Evolutionary conservation across 2,329 filamentous ascomycete genomes (phyloP), one percentile per base, ranked within the genome.

Genomic region (Camptophora hylomeconis): DNA sequence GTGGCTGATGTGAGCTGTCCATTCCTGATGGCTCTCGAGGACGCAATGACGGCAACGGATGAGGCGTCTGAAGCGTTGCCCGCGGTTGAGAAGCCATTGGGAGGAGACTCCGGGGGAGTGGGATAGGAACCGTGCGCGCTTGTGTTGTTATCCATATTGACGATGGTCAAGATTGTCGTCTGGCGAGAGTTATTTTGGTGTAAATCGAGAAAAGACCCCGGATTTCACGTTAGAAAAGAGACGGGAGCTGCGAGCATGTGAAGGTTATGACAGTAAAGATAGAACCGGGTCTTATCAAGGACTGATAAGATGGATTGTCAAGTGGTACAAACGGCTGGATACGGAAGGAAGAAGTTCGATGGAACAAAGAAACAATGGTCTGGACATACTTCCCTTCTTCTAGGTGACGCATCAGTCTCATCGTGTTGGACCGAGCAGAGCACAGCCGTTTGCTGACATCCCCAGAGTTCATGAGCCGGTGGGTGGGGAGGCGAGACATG

Each of bases 1-100:
- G 86, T 93, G 34, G 83, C 87, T 12, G 84, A 75, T 3, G 79
- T 83, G 24, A 93, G 58, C 23, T 72, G 65, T 33, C 79, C 75
- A 24, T 77, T 78, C 44, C 95, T 64, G 28, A 95, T 74, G 33
- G 81, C 81, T 45, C 86, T 72, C 15, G 77, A 80, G 1, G 89
- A 95, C 33, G 79, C 79, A 33, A 95, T 67, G 34, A 94, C 81
- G 23, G 72, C 75, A 45, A 86, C 68, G 11, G 63, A 60, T 30
- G 60, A 50, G 28, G 46, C 26, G n/a, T 28, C 24, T 22, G 29
- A 20, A 31, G 14, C 21, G 24, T 32, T 29, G 11, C 5, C 23
- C 5, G 31, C 18, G 23, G 41, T 36, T 28, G 24, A 31, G 25
- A 29, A 31, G 26, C 35, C 39, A 35, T 36, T 37, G 20, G 36